Conservation (phyloP, 1,284 basidiomycete species). For the Moniliella sp. region DNA sequence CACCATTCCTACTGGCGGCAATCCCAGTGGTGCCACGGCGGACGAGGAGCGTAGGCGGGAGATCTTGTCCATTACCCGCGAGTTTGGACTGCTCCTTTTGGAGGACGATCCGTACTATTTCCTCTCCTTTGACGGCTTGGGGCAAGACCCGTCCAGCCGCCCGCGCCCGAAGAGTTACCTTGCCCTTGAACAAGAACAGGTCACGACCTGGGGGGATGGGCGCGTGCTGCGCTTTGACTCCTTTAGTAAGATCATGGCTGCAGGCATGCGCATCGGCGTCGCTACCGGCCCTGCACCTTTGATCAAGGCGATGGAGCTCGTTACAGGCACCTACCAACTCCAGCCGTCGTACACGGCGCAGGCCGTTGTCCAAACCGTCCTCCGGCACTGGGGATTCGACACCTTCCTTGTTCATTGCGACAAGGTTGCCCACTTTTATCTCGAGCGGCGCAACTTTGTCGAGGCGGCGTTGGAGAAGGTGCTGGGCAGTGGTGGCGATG, state of each 20-base stretch:
- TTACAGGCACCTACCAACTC: constrained; percentile 51
- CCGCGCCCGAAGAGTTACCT: constrained; percentile 18
- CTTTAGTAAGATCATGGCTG: constrained; percentile 43
- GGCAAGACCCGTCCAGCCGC: constrained; percentile 5
- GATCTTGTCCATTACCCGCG: constrained; percentile 51
- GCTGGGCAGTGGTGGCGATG: constrained; percentile 47
- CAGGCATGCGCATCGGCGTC: constrained; percentile 46
- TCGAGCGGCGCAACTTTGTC: constrained; percentile 54
- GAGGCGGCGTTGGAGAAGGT: constrained; percentile 53
- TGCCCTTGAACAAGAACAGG: constrained; percentile 18
- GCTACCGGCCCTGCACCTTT: constrained; percentile 56
- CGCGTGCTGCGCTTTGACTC: constrained; percentile 28
- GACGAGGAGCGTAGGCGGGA: constrained; percentile 49
- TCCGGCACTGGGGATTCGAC: constrained; percentile 47
- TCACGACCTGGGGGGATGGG: constrained; percentile 17
- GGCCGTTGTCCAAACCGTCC: constrained; percentile 48
- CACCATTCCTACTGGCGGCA: constrained; percentile 42
- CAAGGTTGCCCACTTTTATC: constrained; percentile 54
- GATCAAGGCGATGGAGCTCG: constrained; percentile 51
- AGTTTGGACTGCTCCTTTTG: constrained; percentile 62
- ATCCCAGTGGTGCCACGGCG: constrained; percentile 27
- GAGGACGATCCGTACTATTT: constrained; percentile 44
- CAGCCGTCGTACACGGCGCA: constrained; percentile 52
- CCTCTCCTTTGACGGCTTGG: constrained; percentile 20
- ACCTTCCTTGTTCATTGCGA: constrained; percentile 55